Evolutionary conservation across 1,284 basidiomycete genomes (phyloP), one percentile per base, ranked within the genome.

Genomic region (Tilletia setariae): DNA sequence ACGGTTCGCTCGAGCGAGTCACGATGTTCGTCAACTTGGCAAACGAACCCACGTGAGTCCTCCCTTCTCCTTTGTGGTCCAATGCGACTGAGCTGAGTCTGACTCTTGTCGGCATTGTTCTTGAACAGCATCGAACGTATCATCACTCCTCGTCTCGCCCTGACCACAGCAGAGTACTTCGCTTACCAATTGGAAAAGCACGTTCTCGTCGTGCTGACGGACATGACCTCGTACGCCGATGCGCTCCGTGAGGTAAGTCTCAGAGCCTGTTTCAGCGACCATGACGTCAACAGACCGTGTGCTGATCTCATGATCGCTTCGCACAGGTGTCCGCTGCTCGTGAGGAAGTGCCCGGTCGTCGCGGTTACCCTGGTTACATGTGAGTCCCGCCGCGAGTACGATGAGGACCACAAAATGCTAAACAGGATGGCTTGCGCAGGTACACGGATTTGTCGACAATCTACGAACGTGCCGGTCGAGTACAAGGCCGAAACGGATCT

Each of bases 171-270:
- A 72, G 96, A 99, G 82, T 99, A 98, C 87, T 98, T 96, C 83
- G 96, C 96, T 25, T 99, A 99, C 86, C 95, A 98, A 84, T 87
- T 98, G 70, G 96, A 98, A 87, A 99, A 98, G 86, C 96, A 98
- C 86, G 96, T 99, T 62, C 87, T 99, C 81, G 95, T 98, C 77
- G 97, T 99, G 84, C 86, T 98, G 83, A 99, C 96, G 64, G 96
- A 99, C 84, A 99, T 99, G 96, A 92, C 91, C 46, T 94, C 91
- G 66, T 98, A 98, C 84, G 95, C 95, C 66, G 95, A 98, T 85
- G 95, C 95, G 23, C 85, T 98, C 83, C 93, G 94, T 85, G 95
- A 98, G 86, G 70, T 79, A 16, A 74, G 68, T 70, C 68, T 74
- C 68, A 70, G 68, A 70, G 67, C 68, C 47, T n/a, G n/a, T n/a